Conservation (phyloP, 768 basidiomycete genomes). For the Pleurotus sapidus region DNA sequence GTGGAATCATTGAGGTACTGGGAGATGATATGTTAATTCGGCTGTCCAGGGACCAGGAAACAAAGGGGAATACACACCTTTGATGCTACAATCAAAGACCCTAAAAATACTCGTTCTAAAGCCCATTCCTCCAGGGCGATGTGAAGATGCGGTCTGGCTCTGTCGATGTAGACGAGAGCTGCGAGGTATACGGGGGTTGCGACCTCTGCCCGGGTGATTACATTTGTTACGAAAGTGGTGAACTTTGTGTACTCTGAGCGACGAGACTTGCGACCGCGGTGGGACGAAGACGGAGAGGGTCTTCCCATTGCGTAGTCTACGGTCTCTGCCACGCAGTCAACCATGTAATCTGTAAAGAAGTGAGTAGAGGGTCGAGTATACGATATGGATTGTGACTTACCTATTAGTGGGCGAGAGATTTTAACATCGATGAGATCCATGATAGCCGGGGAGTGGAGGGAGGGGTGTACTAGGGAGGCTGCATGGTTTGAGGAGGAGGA, state of each 20-base stretch:
- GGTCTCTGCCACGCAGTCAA: slow-evolving; percentile 66
- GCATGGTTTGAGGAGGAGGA: slow-evolving; percentile 36
- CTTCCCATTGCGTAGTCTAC: slow-evolving; percentile 78
- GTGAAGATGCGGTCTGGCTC: slow-evolving; percentile 76
- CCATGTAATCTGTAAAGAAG: slow-evolving; percentile 56
- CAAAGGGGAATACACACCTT: slow-evolving; percentile 49
- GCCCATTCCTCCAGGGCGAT: slow-evolving; percentile 86
- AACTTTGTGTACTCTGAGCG: slow-evolving; percentile 56
- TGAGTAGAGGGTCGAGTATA: not conserved
- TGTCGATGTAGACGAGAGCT: slow-evolving; percentile 72
- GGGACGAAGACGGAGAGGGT: slow-evolving; percentile 45
- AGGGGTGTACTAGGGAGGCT: slow-evolving; percentile 58
- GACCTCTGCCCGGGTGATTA: slow-evolving; percentile 73
- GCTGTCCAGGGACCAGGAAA: not conserved
- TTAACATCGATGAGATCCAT: slow-evolving; percentile 68
- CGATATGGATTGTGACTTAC: slow-evolving; percentile 37
- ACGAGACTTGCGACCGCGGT: slow-evolving; percentile 45
- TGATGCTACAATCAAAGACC: slow-evolving; percentile 83
- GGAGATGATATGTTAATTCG: slow-evolving; percentile 11
- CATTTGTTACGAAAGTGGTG: slow-evolving; percentile 61
- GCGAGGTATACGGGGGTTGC: slow-evolving; percentile 66
- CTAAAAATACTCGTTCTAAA: slow-evolving; percentile 86
- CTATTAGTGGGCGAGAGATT: slow-evolving; percentile 58
- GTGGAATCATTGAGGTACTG: slow-evolving; percentile 88
- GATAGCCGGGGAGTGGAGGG: slow-evolving; percentile 61